phyloP scores from a whole-genome alignment of 768 basidiomycete species.

The Amanita fuliginea region DNA sequence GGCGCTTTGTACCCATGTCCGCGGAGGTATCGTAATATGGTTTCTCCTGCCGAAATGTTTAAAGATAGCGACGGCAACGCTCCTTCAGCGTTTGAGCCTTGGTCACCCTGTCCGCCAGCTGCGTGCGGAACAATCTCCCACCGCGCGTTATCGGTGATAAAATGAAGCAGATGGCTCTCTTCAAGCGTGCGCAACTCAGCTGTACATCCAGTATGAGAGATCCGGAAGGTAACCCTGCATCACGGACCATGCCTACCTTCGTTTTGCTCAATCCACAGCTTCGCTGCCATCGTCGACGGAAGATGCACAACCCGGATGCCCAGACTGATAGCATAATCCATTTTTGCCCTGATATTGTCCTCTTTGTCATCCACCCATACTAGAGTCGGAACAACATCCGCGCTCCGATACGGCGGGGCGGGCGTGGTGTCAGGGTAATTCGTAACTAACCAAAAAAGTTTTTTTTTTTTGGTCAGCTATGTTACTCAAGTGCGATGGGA shows the following conservation, averaged over 20 bases:
- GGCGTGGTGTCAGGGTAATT: neutral
- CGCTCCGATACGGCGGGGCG: neutral
- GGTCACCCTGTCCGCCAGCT: too few relatives aligned
- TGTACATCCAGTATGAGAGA: neutral
- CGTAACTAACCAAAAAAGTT: neutral
- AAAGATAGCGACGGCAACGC: conserved; percentile 3
- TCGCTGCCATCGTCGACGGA: conserved; percentile 17
- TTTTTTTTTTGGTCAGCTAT: too few relatives aligned
- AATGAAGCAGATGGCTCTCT: conserved; percentile 11
- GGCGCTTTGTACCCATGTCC: conserved; percentile 12
- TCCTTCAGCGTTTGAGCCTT: neutral
- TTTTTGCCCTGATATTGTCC: conserved; percentile 9
- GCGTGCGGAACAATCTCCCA: conserved; percentile 8
- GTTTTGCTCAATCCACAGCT: conserved; percentile 17
- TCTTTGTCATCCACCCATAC: conserved; percentile 20
- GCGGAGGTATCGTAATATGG: conserved; percentile 15
- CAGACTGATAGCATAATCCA: conserved; percentile 8
- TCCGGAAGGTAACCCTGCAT: neutral
- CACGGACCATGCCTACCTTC: conserved; percentile 9
- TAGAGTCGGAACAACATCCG: conserved; percentile 10
- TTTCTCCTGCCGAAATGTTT: conserved; percentile 16
- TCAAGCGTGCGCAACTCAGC: conserved; percentile 16
- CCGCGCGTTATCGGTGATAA: conserved; percentile 21
- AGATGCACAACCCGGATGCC: conserved; percentile 16
- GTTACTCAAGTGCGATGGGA: too few relatives aligned